Conservation (phyloP, 345 rosid species). For the Camelina sativa region DNA sequence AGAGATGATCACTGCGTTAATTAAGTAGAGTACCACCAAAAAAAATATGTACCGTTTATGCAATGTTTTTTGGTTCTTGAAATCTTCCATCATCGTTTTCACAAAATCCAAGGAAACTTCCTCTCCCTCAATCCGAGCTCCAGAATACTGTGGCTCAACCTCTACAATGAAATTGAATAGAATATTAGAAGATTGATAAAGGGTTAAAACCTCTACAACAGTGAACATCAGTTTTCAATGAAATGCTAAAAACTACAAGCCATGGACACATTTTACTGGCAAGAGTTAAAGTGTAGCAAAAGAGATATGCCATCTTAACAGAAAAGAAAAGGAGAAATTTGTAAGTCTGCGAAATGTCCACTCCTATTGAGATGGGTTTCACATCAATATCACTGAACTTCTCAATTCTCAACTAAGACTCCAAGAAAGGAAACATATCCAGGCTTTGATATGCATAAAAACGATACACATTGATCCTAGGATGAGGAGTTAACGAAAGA, state of each 20-base stretch:
- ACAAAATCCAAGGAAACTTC: slow-evolving; percentile 87
- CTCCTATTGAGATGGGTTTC: slow-evolving; percentile 22
- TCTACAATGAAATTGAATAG: slow-evolving; percentile 53
- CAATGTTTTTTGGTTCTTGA: slow-evolving; percentile 83
- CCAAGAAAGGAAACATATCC: slow-evolving; percentile 14
- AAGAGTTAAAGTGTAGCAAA: neutral
- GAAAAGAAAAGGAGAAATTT: neutral
- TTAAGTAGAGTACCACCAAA: slow-evolving; percentile 30
- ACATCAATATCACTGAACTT: slow-evolving; percentile 16
- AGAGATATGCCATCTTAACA: neutral
- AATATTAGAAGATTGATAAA: slow-evolving; percentile 26
- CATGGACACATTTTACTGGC: slow-evolving; percentile 17
- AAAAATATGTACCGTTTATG: slow-evolving; percentile 69
- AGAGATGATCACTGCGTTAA: slow-evolving; percentile 5
- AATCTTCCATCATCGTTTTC: slow-evolving; percentile 91
- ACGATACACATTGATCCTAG: slow-evolving; percentile 30
- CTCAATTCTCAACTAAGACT: slow-evolving; percentile 21
- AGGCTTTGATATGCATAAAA: slow-evolving; percentile 20
- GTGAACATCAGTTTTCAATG: neutral
- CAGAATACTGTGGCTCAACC: slow-evolving; percentile 95
- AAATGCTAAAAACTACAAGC: slow-evolving; percentile 1
- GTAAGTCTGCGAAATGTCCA: slow-evolving; percentile 12
- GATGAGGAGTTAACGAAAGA: slow-evolving; percentile 46
- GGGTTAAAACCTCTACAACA: neutral
- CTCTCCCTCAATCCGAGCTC: slow-evolving; percentile 94